phyloP scores from a whole-genome alignment of 441 rosid species.

The Hura crepitans region DNA sequence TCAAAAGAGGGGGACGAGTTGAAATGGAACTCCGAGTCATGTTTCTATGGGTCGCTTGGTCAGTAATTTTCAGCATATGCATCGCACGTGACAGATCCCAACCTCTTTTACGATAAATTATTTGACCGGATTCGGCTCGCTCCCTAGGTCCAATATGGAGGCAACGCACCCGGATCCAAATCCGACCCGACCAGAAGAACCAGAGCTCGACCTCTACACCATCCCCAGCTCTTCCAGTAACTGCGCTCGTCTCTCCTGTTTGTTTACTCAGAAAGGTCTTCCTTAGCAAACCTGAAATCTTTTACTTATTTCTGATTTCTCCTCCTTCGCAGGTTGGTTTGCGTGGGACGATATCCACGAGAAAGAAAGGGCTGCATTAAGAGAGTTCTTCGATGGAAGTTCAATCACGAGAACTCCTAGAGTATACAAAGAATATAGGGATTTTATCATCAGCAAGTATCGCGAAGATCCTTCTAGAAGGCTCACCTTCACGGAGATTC shows the following conservation, averaged over 20 bases:
- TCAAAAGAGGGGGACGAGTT: too few species aligned
- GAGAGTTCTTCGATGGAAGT: conserved; percentile 76
- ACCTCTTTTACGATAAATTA: neutral
- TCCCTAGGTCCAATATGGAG: conserved; percentile 36
- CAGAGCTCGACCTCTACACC: conserved; percentile 82
- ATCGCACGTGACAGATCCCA: neutral
- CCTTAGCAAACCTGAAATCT: neutral
- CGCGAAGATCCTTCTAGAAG: conserved; percentile 67
- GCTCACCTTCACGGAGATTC: conserved; percentile 72
- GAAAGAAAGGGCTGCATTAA: conserved; percentile 59
- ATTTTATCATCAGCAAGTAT: conserved; percentile 83
- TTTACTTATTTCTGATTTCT: neutral
- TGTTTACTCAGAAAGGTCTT: neutral
- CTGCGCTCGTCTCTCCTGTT: conserved; percentile 15
- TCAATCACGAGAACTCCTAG: conserved; percentile 87
- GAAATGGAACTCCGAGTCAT: too few species aligned
- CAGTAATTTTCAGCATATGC: too few species aligned
- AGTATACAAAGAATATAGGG: conserved; percentile 87
- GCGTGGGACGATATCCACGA: conserved; percentile 89
- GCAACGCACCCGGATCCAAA: conserved; percentile 32
- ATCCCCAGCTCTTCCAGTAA: conserved; percentile 78
- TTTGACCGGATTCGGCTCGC: conserved; percentile 13
- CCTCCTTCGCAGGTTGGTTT: conserved; percentile 60
- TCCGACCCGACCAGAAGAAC: conserved; percentile 41
- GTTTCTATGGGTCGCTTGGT: too few species aligned